phyloP scores from a whole-genome alignment of 768 basidiomycete species.

The Leucocoprinus leucothites region DNA sequence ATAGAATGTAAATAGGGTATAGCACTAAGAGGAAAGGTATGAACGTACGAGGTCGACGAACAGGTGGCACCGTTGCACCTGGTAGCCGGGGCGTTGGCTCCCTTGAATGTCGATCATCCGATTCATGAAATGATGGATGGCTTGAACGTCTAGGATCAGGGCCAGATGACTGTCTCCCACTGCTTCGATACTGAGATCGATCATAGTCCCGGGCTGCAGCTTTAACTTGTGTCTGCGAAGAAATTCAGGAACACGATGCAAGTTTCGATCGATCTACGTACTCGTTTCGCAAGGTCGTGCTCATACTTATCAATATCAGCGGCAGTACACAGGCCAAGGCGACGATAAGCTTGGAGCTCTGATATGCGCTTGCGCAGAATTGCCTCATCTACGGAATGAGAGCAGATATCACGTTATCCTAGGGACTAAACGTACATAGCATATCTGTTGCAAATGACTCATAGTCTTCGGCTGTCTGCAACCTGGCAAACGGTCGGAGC shows the following conservation, averaged over 20 bases:
- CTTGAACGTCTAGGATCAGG: slow-evolving; percentile 52
- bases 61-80: slow-evolving; percentile 33
- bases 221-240: slow-evolving; percentile 58
- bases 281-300: slow-evolving; percentile 66
- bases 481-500: slow-evolving; percentile 83
- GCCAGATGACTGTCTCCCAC: slow-evolving; percentile 49
- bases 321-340: slow-evolving; percentile 76
- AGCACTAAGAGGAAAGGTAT: not conserved
- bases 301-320: slow-evolving; percentile 95
- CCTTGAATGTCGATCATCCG: slow-evolving; percentile 52
- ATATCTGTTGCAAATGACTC: slow-evolving; percentile 87
- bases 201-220: slow-evolving; percentile 54
- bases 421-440: slow-evolving; percentile 59
- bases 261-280: slow-evolving; percentile 31
- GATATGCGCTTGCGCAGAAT: slow-evolving; percentile 83
- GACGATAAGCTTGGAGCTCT: slow-evolving; percentile 88
- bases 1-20: slow-evolving; percentile 3
- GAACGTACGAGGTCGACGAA: slow-evolving; percentile 43
- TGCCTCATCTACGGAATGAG: slow-evolving; percentile 65
- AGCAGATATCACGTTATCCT: not conserved
- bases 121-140: slow-evolving; percentile 37
- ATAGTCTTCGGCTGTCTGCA: slow-evolving; percentile 90
- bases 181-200: slow-evolving; percentile 47
- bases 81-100: slow-evolving; percentile 58
- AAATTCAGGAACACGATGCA: slow-evolving; percentile 9